Evolutionary conservation across 305 asterid species (phyloP).

Genomic region (Fraxinus ornus): DNA sequence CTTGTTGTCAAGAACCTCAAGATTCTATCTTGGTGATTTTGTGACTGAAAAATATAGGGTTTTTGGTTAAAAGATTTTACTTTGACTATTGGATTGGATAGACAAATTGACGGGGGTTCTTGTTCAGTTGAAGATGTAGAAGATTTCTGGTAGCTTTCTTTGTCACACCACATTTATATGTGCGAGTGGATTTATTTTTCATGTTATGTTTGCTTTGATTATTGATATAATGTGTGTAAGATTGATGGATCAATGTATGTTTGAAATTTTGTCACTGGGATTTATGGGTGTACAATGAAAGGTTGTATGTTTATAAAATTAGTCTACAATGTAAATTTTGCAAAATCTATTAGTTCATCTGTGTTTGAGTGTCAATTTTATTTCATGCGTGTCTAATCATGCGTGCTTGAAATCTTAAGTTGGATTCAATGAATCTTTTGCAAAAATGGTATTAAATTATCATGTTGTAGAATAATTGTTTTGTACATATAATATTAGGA

Average conservation of each 20-base stretch:
- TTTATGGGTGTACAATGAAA: not conserved
- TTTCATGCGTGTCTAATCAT: not conserved
- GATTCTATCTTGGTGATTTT: not conserved
- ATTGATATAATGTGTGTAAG: not conserved
- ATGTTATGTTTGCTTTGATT: not conserved
- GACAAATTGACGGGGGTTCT: not conserved
- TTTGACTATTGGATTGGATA: not conserved
- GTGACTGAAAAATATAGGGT: not conserved
- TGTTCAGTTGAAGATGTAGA: not conserved
- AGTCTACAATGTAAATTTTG: not conserved
- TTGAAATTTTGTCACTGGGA: not conserved
- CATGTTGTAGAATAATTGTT: not conserved
- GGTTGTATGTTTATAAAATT: no score
- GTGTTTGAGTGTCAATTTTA: not conserved
- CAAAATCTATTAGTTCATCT: not conserved
- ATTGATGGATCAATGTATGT: not conserved
- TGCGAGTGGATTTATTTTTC: not conserved
- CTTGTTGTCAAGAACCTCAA: not conserved
- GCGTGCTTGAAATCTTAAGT: not conserved
- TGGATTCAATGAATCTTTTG: not conserved
- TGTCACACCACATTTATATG: not conserved
- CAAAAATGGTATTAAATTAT: not conserved
- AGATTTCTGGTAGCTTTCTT: not conserved
- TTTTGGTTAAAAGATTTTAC: not conserved
- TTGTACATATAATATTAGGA: not conserved